Evolutionary conservation across 352 stramenopile genomes (phyloP), one percentile per base, ranked within the genome.

Genomic region (Pythium rhizo-oryzae): DNA sequence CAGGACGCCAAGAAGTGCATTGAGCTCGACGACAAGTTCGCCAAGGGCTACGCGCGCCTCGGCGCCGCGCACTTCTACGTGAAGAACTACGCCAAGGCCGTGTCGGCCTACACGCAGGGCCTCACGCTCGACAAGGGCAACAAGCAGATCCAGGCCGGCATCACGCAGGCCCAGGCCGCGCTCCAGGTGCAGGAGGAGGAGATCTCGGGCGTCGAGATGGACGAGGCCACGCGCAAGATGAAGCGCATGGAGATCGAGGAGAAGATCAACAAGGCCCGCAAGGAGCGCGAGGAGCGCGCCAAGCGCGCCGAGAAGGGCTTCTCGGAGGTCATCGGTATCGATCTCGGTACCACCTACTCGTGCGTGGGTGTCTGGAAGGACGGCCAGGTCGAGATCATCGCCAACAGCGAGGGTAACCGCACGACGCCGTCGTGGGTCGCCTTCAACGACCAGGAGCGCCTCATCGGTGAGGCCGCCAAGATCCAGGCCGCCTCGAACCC

Each of bases 331-430:
- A 92, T 94, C 66, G 89, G 89, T 73, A 95, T 95, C 62, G 89
- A 95, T 87, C 75, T 99, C 51, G 96, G 96, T 73, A 99, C 96
- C 64, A 99, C 95, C 35, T 98, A 99, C 82, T 98, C 92, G 64
- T 99, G 97, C 65, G 93, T 99, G 50, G 97, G 96, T 30, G 94
- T 99, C 47, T 99, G 94, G 94, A 92, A 98, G 79, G 98, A 99
- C 72, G 97, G 98, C 80, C 92, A 90, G 52, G 47, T 71, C 58
- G 47, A 66, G 50, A 65, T 84, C 46, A 71, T 85, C 56, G 56
- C 67, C 55, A 82, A 77, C 47, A 65, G 30, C 71, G 79, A 94
- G 52, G 91, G 89, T 44, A 90, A 97, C 62, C 78, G 91, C 24
- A 98, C 96, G 64, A 98, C 92, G 44, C 94, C 94, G 35, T 98